Percentiles rank a stretch among this genome's conserved stretches.
Evolutionary conservation across 139 green algal species (phyloP).

Genomic region (Haematococcus sp.): DNA sequence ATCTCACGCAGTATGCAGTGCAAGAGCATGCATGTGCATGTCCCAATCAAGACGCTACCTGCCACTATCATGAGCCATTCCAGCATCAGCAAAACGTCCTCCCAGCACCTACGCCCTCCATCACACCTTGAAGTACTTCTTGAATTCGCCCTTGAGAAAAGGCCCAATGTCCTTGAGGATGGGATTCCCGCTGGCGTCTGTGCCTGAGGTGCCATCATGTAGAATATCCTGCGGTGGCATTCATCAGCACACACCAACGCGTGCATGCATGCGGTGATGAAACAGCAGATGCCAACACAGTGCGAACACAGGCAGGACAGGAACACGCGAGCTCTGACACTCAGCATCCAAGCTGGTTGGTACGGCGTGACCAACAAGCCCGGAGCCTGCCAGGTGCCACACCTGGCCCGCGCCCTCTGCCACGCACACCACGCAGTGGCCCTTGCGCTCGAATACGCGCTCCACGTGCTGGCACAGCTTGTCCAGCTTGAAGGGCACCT

Average conservation of each 20-base stretch:
- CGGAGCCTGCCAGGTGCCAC: neutral
- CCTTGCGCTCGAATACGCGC: constrained; percentile 73
- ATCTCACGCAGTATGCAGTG: too few relatives aligned
- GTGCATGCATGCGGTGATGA: neutral
- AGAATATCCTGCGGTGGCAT: constrained; percentile 35
- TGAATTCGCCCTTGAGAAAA: constrained; percentile 76
- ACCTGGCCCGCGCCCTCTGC: constrained; percentile 69
- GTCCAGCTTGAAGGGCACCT: constrained; percentile 78
- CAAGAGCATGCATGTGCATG: neutral
- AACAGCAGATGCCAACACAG: neutral
- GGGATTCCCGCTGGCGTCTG: constrained; percentile 87
- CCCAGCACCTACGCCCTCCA: neutral
- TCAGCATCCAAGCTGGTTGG: neutral
- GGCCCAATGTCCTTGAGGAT: constrained; percentile 85
- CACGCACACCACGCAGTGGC: constrained; percentile 74
- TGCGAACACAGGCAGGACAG: neutral
- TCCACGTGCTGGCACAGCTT: constrained; percentile 49
- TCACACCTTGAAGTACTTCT: constrained; percentile 65
- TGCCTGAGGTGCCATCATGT: constrained; percentile 35
- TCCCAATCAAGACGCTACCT: neutral
- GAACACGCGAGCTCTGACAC: neutral
- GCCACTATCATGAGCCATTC: neutral
- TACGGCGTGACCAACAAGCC: too few relatives aligned
- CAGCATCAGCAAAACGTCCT: neutral
- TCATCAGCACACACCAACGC: too few relatives aligned